Percentiles rank a stretch among this genome's conserved stretches.
Evolutionary conservation across 305 asterid species (phyloP).

Genomic region (Fraxinus baroniana): DNA sequence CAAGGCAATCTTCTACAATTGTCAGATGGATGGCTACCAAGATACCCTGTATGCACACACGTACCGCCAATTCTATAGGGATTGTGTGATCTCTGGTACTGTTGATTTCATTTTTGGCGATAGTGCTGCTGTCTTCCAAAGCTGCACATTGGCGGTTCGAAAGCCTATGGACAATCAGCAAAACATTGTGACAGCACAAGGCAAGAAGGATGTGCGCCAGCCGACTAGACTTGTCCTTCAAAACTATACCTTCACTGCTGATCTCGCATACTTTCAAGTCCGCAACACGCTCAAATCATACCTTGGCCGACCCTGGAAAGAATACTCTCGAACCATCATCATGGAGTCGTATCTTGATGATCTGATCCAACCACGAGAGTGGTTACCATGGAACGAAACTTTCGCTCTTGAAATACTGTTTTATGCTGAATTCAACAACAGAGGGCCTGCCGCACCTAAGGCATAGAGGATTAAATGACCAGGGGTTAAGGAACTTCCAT

Average conservation of each 20-base stretch:
- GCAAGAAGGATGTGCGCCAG: conserved; percentile 25
- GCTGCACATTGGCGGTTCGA: conserved; percentile 34
- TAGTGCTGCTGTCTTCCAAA: conserved; percentile 42
- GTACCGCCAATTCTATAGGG: conserved; percentile 49
- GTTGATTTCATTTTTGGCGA: conserved; percentile 56
- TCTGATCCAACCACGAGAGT: conserved; percentile 40
- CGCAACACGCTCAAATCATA: conserved; percentile 20
- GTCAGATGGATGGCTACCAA: conserved; percentile 45
- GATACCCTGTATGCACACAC: conserved; percentile 52
- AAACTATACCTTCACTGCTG: conserved; percentile 33
- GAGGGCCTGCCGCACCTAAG: conserved; percentile 39
- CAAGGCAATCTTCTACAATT: conserved; percentile 39
- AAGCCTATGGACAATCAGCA: conserved; percentile 38
- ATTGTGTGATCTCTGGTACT: conserved; percentile 55
- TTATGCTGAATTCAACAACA: conserved; percentile 46
- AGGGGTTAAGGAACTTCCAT: conserved; percentile 36
- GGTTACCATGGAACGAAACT: conserved; percentile 41
- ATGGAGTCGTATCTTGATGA: conserved; percentile 39
- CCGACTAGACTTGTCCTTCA: conserved; percentile 42
- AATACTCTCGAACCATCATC: conserved; percentile 37
- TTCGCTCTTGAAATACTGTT: conserved; percentile 33
- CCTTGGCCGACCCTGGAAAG: conserved; percentile 57
- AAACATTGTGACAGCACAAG: conserved; percentile 54
- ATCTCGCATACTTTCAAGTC: conserved; percentile 19
- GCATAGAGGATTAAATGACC: conserved; percentile 28